These are phyloP conservation scores for Cystofilobasidium bisporidii DNA, from an alignment of 768 basidiomycete genomes.

Conservation along the genomic window DNA sequence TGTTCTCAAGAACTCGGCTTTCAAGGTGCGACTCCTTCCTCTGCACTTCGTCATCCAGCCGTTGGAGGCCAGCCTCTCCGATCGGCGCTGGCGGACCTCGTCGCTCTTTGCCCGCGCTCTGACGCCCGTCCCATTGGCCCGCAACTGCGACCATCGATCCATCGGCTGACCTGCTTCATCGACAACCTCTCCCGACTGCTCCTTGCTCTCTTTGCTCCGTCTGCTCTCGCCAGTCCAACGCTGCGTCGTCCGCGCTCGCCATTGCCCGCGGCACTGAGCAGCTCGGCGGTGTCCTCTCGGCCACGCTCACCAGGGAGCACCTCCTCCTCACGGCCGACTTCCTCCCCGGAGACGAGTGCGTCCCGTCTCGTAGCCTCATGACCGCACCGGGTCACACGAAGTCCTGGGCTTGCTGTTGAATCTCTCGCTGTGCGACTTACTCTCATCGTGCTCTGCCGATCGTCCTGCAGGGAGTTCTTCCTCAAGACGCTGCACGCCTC, in stretches of 20 bases:
- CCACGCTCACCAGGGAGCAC: conserved; percentile 80
- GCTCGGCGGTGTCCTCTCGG: conserved; percentile 81
- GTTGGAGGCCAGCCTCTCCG: not conserved
- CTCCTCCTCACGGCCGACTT: conserved; percentile 91
- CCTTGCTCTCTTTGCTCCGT: not conserved
- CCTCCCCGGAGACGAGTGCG: conserved; percentile 88
- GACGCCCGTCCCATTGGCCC: not conserved
- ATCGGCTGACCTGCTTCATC: not conserved
- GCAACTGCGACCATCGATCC: not conserved
- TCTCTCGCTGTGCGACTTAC: not conserved
- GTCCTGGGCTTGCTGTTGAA: not conserved
- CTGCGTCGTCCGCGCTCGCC: conserved; percentile 55
- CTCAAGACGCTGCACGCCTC: conserved; percentile 69
- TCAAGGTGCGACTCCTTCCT: conserved; percentile 61
- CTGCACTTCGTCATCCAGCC: not conserved
- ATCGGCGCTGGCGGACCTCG: not conserved
- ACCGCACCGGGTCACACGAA: too few species aligned
- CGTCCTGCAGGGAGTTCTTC: conserved; percentile 62
- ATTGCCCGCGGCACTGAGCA: conserved; percentile 87
- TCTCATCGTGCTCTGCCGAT: conserved; percentile 13
- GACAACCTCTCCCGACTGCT: not conserved
- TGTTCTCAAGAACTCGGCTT: conserved; percentile 94
- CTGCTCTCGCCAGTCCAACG: not conserved
- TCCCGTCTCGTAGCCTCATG: too few species aligned
- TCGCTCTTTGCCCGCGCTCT: too few species aligned